These are phyloP conservation scores for Quercus gilva DNA, from an alignment of 306 rosid species.

Conservation along the genomic window DNA sequence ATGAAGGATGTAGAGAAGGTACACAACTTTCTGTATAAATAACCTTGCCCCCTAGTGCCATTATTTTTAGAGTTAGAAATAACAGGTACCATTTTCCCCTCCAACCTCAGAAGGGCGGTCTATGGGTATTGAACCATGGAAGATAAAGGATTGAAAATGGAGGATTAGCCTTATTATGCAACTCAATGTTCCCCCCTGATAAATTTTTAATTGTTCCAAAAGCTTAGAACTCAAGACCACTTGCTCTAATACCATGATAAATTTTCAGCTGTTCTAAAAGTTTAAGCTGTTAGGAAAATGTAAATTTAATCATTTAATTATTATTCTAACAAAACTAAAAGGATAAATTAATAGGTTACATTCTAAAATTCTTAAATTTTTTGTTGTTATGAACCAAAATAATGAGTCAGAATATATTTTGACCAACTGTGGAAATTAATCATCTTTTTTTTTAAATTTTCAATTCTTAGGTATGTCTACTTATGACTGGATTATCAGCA, in stretches of 20 bases:
- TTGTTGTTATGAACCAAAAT: not conserved
- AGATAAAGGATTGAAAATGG: no score
- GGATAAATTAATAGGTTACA: not conserved
- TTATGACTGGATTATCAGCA: conserved; percentile 69
- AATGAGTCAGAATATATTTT: not conserved
- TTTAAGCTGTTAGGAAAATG: no score
- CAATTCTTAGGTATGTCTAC: conserved; percentile 60
- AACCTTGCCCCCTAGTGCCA: not conserved
- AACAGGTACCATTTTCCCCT: no score
- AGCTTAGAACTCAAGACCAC: no score
- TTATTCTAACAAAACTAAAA: not conserved
- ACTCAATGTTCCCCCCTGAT: no score
- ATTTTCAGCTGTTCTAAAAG: no score
- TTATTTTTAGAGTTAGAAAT: not conserved
- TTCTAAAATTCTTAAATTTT: not conserved
- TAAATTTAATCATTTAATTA: no score
- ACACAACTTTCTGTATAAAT: not conserved
- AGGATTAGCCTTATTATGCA: no score
- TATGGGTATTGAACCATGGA: no score
- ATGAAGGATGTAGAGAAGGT: conserved; percentile 62
- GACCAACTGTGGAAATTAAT: not conserved
- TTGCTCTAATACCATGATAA: no score
- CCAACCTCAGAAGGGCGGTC: no score
- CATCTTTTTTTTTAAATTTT: not conserved
- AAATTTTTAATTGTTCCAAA: no score